A percentile compares a stretch with the other conserved stretches of the same genome.
Conservation (phyloP, 2,329 filamentous ascomycete species). For the Knufia petricola region DNA sequence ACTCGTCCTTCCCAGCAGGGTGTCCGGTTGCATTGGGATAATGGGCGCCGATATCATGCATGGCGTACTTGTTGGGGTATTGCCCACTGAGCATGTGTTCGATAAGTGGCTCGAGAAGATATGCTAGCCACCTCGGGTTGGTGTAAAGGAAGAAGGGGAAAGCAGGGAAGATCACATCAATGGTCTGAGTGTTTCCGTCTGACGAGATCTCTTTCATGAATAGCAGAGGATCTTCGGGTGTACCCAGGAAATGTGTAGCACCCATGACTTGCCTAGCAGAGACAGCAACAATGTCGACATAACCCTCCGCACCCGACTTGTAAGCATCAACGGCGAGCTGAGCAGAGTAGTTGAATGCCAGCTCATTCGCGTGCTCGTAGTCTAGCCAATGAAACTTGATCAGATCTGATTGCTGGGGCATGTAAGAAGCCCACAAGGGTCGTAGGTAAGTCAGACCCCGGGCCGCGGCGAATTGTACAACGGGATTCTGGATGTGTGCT, state of each 20-base stretch:
- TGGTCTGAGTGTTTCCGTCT: slow-evolving; percentile 75
- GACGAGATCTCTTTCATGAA: slow-evolving; percentile 83
- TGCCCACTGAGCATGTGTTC: slow-evolving; percentile 75
- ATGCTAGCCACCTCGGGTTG: slow-evolving; percentile 69
- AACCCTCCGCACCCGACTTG: slow-evolving; percentile 62
- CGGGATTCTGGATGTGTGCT: slow-evolving; percentile 65
- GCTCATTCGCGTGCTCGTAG: slow-evolving; percentile 50
- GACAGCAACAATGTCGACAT: slow-evolving; percentile 66
- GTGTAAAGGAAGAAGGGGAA: slow-evolving; percentile 83
- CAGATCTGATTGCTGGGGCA: slow-evolving; percentile 52
- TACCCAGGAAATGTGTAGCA: slow-evolving; percentile 64
- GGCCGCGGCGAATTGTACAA: slow-evolving; percentile 68
- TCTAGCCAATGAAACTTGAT: slow-evolving; percentile 69
- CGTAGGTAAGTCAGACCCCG: slow-evolving; percentile 68
- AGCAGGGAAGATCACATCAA: slow-evolving; percentile 78
- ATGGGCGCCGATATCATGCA: slow-evolving; percentile 64
- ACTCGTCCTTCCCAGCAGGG: slow-evolving; percentile 59
- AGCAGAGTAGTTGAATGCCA: slow-evolving; percentile 64
- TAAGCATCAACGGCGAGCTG: slow-evolving; percentile 63
- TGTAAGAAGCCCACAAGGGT: slow-evolving; percentile 71
- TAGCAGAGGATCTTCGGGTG: slow-evolving; percentile 59
- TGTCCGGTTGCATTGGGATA: slow-evolving; percentile 73
- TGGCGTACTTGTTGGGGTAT: slow-evolving; percentile 72
- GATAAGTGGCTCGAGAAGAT: slow-evolving; percentile 67
- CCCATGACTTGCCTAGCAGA: slow-evolving; percentile 73